phyloP scores from a whole-genome alignment of 169 alveolate species.

The Plasmodium billcollinsi region DNA sequence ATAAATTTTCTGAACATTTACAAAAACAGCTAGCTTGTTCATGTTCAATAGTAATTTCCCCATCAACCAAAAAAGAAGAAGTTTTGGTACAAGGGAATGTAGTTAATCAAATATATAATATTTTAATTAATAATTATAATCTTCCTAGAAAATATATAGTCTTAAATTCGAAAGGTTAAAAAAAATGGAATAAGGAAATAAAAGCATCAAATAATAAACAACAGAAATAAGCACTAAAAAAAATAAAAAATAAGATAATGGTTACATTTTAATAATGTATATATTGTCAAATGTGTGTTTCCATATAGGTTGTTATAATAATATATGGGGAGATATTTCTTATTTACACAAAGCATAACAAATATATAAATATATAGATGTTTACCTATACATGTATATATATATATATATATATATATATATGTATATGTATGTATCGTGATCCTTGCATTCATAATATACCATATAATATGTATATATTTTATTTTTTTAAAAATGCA shows the following conservation, averaged over 20 bases:
- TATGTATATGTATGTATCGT: no score
- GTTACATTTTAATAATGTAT: no score
- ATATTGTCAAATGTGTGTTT: no score
- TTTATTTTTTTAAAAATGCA: no score
- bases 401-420: no score
- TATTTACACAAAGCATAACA: no score
- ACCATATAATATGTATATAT: no score
- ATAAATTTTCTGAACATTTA: constrained; percentile 38
- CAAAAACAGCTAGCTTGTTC: constrained; percentile 74
- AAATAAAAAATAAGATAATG: neutral
- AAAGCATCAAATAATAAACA: neutral
- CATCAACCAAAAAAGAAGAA: constrained; percentile 71
- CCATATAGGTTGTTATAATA: no score
- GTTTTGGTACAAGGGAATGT: constrained; percentile 72
- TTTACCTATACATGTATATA: no score
- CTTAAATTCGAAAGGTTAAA: constrained; percentile 1
- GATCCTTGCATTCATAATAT: no score
- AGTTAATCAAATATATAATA: constrained; percentile 28
- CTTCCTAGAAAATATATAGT: constrained; percentile 54
- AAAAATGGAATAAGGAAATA: constrained; percentile 7
- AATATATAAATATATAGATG: no score
- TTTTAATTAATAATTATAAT: constrained; percentile 18
- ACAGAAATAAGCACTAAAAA: neutral
- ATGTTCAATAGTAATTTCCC: constrained; percentile 39
- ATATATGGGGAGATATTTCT: no score